phyloP scores from a whole-genome alignment of 441 rosid species.

The Gossypium trilobum region DNA sequence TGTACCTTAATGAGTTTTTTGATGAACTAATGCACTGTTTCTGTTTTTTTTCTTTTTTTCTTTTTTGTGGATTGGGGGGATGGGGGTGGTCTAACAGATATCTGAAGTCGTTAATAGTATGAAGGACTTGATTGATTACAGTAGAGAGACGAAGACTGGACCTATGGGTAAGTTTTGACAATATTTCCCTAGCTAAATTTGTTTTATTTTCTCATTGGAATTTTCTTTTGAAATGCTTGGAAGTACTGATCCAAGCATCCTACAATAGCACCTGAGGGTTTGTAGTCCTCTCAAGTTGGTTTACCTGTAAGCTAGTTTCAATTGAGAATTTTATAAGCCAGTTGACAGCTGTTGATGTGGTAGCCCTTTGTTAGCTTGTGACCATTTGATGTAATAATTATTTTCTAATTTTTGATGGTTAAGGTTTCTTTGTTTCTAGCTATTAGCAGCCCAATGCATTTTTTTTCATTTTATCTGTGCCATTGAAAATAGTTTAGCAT shows the following conservation, averaged over 20 bases:
- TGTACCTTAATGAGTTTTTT: too few species aligned
- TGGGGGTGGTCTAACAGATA: conserved; percentile 48
- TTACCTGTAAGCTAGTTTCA: background rate
- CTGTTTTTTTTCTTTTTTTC: background rate
- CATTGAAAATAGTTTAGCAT: background rate
- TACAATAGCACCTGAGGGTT: background rate
- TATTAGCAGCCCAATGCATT: background rate
- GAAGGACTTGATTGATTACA: conserved; percentile 97
- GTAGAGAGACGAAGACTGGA: conserved; percentile 76
- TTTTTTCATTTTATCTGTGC: background rate
- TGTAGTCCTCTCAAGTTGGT: background rate
- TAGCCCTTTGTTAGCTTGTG: background rate
- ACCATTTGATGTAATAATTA: background rate
- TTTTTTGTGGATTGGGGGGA: background rate
- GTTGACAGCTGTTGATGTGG: background rate
- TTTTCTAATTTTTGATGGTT: background rate
- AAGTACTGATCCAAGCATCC: background rate
- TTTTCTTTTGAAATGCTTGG: background rate
- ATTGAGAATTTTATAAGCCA: background rate
- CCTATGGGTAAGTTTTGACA: conserved; percentile 71
- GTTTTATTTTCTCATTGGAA: background rate
- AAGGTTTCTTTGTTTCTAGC: background rate
- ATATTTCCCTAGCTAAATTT: background rate
- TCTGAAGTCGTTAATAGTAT: conserved; percentile 97
- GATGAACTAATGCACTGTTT: too few species aligned